phyloP scores from a whole-genome alignment of 2,329 filamentous ascomycete genomes.

The Verticillium tricorpus region DNA sequence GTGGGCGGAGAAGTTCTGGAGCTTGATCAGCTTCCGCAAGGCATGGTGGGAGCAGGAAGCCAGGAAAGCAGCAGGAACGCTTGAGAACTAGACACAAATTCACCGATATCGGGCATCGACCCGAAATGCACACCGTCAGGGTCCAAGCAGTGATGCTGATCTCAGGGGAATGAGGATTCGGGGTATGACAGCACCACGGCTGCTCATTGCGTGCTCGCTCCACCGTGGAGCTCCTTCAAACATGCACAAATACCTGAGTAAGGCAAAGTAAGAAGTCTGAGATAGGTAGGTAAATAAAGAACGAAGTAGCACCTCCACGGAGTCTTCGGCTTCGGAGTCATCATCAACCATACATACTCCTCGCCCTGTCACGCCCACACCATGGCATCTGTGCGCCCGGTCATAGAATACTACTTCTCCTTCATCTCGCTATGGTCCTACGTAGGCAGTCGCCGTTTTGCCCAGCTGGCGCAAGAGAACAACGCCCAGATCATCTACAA shows the following conservation, averaged over 20 bases:
- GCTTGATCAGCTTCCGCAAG: background rate
- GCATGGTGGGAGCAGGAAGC: slow-evolving; percentile 3
- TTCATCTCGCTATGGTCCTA: slow-evolving; percentile 26
- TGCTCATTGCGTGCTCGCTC: background rate
- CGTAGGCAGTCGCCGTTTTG: slow-evolving; percentile 21
- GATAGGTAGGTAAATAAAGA: too few relatives aligned
- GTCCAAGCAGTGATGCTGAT: background rate
- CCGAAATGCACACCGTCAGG: too few relatives aligned
- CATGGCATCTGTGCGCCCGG: slow-evolving; percentile 6
- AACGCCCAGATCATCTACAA: slow-evolving; percentile 22
- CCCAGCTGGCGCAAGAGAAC: slow-evolving; percentile 14
- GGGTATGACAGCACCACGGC: background rate
- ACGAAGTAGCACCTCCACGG: background rate
- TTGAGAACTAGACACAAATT: background rate
- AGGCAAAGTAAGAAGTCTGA: too few relatives aligned
- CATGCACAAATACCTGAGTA: too few relatives aligned
- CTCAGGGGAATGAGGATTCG: background rate
- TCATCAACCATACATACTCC: too few relatives aligned
- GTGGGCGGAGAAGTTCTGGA: slow-evolving; percentile 23
- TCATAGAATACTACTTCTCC: slow-evolving; percentile 22
- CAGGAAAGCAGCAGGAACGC: background rate
- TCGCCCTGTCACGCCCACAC: background rate
- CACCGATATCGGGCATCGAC: too few relatives aligned
- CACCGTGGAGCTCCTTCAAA: background rate
- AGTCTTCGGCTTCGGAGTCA: too few relatives aligned